These are phyloP conservation scores for Ustilago cynodontis DNA, from an alignment of 1,284 basidiomycete species.

Conservation along the genomic window DNA sequence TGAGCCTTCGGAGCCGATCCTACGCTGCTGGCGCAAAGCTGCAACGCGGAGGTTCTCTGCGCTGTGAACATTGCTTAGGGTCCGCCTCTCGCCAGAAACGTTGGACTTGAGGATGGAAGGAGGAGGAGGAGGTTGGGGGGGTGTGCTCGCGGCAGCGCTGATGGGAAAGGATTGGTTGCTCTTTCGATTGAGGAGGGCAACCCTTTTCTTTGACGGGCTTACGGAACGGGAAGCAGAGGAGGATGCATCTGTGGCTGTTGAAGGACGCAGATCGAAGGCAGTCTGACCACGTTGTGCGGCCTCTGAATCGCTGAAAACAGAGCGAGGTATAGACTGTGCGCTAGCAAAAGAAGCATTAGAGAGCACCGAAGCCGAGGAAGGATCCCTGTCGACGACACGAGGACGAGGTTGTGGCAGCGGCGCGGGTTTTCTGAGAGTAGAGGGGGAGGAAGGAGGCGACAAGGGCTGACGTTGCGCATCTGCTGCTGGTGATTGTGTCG, in stretches of 20 bases:
- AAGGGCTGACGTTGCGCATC: not conserved
- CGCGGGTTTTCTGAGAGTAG: not conserved
- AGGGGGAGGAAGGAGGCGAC: slow-evolving; percentile 22
- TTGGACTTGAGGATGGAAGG: slow-evolving; percentile 19
- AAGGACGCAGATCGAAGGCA: slow-evolving; percentile 9
- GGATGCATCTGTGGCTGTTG: slow-evolving; percentile 6
- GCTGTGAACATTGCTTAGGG: slow-evolving; percentile 26
- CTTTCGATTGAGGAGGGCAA: slow-evolving; percentile 19
- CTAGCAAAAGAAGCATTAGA: slow-evolving; percentile 48
- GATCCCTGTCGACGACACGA: slow-evolving; percentile 27
- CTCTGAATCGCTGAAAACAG: slow-evolving; percentile 47
- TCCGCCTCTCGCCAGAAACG: not conserved
- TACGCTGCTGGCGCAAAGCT: slow-evolving; percentile 28
- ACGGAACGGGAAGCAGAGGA: slow-evolving; percentile 18
- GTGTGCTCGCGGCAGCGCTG: not conserved
- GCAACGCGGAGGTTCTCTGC: slow-evolving; percentile 42
- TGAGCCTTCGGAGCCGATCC: slow-evolving; percentile 35
- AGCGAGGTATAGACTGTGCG: slow-evolving; percentile 33
- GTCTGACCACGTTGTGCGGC: slow-evolving; percentile 12
- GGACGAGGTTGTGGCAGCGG: slow-evolving; percentile 20
- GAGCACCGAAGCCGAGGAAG: slow-evolving; percentile 38
- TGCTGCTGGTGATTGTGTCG: not conserved
- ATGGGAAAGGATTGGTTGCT: slow-evolving; percentile 34
- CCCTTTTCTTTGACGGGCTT: slow-evolving; percentile 28
- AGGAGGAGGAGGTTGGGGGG: slow-evolving; percentile 20